Base-by-base conservation (phyloP, 176 grass and related monocot genomes). In the Elaeis guineensis region DNA sequence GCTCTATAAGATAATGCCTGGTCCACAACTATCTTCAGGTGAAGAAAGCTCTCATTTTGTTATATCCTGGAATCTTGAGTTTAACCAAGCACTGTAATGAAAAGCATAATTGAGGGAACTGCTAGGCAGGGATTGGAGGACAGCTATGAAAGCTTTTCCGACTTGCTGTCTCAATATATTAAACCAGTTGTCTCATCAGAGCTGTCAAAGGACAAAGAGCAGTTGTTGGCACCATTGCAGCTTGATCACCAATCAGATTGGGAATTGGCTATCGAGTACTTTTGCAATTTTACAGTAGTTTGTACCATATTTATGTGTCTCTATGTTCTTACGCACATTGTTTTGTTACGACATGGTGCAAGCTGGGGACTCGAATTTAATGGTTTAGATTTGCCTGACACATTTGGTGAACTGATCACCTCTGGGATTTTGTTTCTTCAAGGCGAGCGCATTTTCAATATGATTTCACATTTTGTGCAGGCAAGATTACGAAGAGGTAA, bases 61-160 rank as follows among this genome's bases (percentile, higher is more conserved):
- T 21, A 49, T 90, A 72, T 96, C 86, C 4, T 90, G 81, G 73
- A 81, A 72, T 74, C 64, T 90, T 18, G 81, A 87, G 61, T 96
- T 96, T 57, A 75, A 74, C 69, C 77, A 85, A 90, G 64, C 39
- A 96, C 86, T 17, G 11, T 96, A 59, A 90, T 96, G 86, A 90
- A 75, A 80, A 83, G 65, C 59, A 66, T 96, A 69, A 96, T 96
- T 5, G 86, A 87, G 71, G 72, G 80, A 25, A 80, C 80, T 56
- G 83, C 76, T 69, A 72, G 65, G 64, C 77, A 87, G 4, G 83
- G 91, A 22, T 61, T 96, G 9, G 85, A 85, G 65, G 86, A 96
- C 63, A 90, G 86, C 77, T 96, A 85, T 5, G 78, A 87, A 74
- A 76, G 58, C 52, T 87, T 87, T 63, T 71, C 58, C 18, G 58